Conservation (phyloP, 805 yeast species). For the Cyberlindnera euphorbiiphila region DNA sequence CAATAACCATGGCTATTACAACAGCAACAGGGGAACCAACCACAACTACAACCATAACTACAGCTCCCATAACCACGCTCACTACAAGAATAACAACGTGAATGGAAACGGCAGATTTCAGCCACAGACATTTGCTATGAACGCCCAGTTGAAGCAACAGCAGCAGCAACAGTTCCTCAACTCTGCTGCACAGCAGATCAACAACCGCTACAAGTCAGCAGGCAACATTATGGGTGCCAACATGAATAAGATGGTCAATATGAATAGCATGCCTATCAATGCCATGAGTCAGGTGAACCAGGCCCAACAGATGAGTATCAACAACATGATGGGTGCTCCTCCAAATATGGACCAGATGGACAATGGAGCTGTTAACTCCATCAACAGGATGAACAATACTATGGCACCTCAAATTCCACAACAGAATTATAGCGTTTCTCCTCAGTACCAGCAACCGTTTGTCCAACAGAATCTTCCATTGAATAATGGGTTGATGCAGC, state of each 20-base stretch:
- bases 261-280: constrained; percentile 7
- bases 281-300: constrained; percentile 5
- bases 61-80: constrained; percentile 3
- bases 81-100: constrained; percentile 5
- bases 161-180: constrained; percentile 23
- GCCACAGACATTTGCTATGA: constrained; percentile 20
- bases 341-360: constrained; percentile 3
- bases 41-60: constrained; percentile 3
- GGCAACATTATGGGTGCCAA: background rate
- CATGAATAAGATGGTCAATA: constrained; percentile 3
- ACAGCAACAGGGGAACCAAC: constrained; percentile 9
- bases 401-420: constrained; percentile 4
- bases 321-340: no score
- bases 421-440: constrained; percentile 1
- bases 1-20: constrained; percentile 9
- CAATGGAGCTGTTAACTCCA: no score
- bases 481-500: background rate
- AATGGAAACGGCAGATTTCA: constrained; percentile 10
- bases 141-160: constrained; percentile 26
- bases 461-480: background rate
- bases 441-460: constrained; percentile 4
- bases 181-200: constrained; percentile 19
- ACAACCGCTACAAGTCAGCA: constrained; percentile 18
- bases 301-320: background rate
- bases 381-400: constrained; percentile 5